Evolutionary conservation across 2,329 filamentous ascomycete species (phyloP).

Genomic region (Fonsecaea monophora): DNA sequence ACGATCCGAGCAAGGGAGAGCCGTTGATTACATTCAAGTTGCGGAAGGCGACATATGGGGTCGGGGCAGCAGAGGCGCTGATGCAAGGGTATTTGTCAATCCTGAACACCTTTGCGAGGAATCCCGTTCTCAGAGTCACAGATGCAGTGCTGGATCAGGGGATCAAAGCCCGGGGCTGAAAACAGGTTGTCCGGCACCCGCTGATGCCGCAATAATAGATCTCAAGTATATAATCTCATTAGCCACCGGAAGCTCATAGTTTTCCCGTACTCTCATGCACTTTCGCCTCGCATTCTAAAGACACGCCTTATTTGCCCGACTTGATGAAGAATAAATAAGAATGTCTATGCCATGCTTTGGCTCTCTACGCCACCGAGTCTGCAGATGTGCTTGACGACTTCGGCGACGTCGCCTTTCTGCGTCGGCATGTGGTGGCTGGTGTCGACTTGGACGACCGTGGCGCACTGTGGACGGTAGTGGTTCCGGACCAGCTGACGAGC

Average conservation of each 20-base stretch:
- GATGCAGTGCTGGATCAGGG: slow-evolving; percentile 20
- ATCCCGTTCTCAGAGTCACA: slow-evolving; percentile 16
- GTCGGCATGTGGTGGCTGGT: neutral
- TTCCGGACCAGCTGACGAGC: neutral
- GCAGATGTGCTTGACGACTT: neutral
- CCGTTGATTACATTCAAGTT: slow-evolving; percentile 22
- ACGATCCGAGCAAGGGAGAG: slow-evolving; percentile 22
- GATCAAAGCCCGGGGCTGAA: neutral
- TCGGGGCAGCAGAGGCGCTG: slow-evolving; percentile 16
- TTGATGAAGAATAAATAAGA: neutral
- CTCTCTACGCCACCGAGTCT: neutral
- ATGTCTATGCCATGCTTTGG: neutral
- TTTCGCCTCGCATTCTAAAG: neutral
- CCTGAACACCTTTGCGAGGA: slow-evolving; percentile 22
- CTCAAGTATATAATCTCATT: neutral
- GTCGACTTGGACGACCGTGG: neutral
- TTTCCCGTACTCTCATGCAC: neutral
- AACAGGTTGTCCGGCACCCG: neutral
- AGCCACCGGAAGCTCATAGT: too few relatives aligned
- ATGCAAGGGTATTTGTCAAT: slow-evolving; percentile 20
- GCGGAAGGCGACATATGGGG: slow-evolving; percentile 15
- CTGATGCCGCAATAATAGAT: neutral
- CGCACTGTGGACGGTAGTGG: neutral
- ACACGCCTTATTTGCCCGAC: neutral
- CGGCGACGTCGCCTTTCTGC: neutral